Base-by-base conservation (phyloP, 1,284 basidiomycete genomes). In the Kwoniella shivajii region DNA sequence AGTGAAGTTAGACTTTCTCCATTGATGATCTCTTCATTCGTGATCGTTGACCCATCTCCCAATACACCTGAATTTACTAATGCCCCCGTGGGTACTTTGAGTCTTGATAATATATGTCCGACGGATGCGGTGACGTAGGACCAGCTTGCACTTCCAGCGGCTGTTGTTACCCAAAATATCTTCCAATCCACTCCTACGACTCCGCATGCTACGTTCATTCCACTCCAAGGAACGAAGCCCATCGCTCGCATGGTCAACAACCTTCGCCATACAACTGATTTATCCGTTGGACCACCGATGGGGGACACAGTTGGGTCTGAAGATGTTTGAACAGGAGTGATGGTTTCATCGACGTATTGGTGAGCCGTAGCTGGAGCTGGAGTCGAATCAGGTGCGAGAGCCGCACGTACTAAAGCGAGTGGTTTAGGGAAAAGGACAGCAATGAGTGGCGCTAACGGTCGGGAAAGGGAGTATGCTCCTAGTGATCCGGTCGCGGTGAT, bases 181-280 rank as follows among this genome's bases (percentile, higher is more conserved):
- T 87, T 82, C 75, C 90, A 92, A 69, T 92, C 80, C 24, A 95
- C 90, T 31, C 88, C 87, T 66, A 89, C 90, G 16, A 93, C 89
- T 45, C 91, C 91, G 74, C 88, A 92, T 30, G 92, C 92, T 57
- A 95, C 88, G 73, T 95, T 95, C 80, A 95, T 91, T 53, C 90
- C 92, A 51, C 89, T 90, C 91, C 91, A 95, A 4, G 91, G 91
- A 9, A 95, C 90, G 51, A 95, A 85, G 26, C 92, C 91, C 71
- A 93, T 84, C 50, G 93, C 85, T 42, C 91, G 85, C 65, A 95
- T 84, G 58, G 93, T 83, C 5, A 89, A 86, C 46, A 94, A 80
- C 31, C 90, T 85, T 33, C 91, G 86, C 92, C 91, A 94, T 2
- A 88, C 82, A 7, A 87, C 68, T 27, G 77, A 68, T 14, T 60